Conservation (phyloP, 352 stramenopile species). For the Globisporangium takayamanum region DNA sequence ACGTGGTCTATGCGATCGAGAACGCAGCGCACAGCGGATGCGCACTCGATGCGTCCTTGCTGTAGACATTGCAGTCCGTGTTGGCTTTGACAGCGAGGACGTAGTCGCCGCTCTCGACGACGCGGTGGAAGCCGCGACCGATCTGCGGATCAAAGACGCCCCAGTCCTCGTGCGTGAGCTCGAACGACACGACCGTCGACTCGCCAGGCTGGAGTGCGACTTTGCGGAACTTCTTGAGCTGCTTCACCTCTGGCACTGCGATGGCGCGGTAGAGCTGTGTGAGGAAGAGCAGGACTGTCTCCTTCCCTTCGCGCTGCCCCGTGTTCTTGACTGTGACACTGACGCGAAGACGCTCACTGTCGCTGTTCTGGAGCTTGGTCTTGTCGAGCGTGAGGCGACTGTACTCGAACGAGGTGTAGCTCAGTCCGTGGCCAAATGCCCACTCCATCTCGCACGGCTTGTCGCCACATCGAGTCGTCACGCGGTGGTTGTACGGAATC, state of each 20-base stretch:
- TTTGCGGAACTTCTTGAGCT: constrained; percentile 77
- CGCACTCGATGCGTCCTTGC: constrained; percentile 12
- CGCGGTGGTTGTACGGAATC: constrained; percentile 74
- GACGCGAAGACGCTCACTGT: constrained; percentile 22
- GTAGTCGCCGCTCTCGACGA: constrained; percentile 66
- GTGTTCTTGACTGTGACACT: constrained; percentile 65
- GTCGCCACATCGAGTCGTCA: constrained; percentile 43
- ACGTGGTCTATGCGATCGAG: constrained; percentile 13
- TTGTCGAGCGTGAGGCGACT: constrained; percentile 34
- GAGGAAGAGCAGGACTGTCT: constrained; percentile 77
- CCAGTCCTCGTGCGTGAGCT: constrained; percentile 46
- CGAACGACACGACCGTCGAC: constrained; percentile 32
- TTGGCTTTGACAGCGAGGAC: constrained; percentile 62
- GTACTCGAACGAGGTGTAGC: constrained; percentile 68
- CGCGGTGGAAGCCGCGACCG: constrained; percentile 43
- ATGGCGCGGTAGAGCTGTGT: constrained; percentile 52
- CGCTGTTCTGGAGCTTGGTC: constrained; percentile 13
- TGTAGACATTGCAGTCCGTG: constrained; percentile 69
- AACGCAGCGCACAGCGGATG: constrained; percentile 44
- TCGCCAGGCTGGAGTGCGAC: constrained; percentile 44
- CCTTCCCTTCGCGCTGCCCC: constrained; percentile 44
- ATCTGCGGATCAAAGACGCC: constrained; percentile 60
- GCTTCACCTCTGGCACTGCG: constrained; percentile 72
- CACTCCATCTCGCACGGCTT: constrained; percentile 53
- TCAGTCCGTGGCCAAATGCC: constrained; percentile 58